Evolutionary conservation across 306 rosid species (phyloP).

Genomic region (Mucuna pruriens): DNA sequence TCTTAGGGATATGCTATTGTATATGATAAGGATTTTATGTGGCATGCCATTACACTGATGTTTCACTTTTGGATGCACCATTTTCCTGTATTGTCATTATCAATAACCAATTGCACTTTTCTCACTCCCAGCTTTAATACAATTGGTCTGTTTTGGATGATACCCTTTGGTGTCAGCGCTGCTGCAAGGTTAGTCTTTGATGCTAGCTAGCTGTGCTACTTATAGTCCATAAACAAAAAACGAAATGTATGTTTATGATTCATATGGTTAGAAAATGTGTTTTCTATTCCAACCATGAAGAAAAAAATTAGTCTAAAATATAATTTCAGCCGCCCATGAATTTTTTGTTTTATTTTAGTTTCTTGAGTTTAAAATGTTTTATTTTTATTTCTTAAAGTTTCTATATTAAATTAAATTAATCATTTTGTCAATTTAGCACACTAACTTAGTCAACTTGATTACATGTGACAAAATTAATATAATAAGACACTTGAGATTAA

Average conservation of each 20-base stretch:
- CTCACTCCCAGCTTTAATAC: slow-evolving; percentile 56
- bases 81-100: not conserved
- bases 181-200: slow-evolving; percentile 67
- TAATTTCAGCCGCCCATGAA: no score
- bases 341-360: no score
- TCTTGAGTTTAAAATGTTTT: no score
- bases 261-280: not conserved
- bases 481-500: no score
- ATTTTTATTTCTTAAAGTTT: no score
- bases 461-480: no score
- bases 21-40: not conserved
- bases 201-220: not conserved
- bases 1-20: not conserved
- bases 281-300: not conserved
- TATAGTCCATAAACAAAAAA: not conserved
- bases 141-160: slow-evolving; percentile 59
- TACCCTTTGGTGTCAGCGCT: slow-evolving; percentile 67
- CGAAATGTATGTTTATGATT: not conserved
- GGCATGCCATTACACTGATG: not conserved
- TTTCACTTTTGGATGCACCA: not conserved
- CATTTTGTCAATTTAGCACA: no score
- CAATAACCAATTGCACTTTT: not conserved
- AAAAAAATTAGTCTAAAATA: no score
- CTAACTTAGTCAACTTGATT: no score
- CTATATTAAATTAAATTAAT: no score